A percentile compares a stretch with the other conserved stretches of the same genome.
These are phyloP conservation scores for Pyrenophora seminiperda DNA, from an alignment of 2,329 filamentous ascomycete species.

Conservation along the genomic window DNA sequence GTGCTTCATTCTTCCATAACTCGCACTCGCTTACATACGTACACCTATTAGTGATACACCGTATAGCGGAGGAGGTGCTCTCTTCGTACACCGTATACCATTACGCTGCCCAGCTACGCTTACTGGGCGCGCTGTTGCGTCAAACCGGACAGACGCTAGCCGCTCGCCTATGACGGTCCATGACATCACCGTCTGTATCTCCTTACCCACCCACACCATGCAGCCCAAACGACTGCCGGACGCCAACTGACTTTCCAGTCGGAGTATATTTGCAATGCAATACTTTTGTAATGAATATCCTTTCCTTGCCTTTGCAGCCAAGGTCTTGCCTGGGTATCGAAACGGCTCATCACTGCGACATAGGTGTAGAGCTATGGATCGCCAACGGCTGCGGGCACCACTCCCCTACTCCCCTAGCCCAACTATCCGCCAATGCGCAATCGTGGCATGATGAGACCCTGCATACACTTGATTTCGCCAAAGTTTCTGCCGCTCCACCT, in stretches of 20 bases:
- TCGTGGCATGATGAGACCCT: constrained; percentile 31
- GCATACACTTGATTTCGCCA: constrained; percentile 29
- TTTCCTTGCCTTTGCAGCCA: constrained; percentile 17
- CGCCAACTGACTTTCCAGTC: constrained; percentile 24
- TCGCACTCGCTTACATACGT: too few species aligned
- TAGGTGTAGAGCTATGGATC: constrained; percentile 29
- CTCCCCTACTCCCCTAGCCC: constrained; percentile 20
- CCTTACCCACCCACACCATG: constrained; percentile 6
- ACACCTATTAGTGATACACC: too few species aligned
- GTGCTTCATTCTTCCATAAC: neutral
- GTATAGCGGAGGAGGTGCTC: neutral
- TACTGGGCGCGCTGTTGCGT: constrained; percentile 3
- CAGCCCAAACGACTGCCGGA: constrained; percentile 15
- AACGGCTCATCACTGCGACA: constrained; percentile 21
- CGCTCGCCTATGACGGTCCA: constrained; percentile 19
- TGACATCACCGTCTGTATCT: constrained; percentile 31
- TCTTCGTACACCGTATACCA: neutral
- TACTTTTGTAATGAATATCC: constrained; percentile 16
- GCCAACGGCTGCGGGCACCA: constrained; percentile 26
- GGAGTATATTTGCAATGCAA: constrained; percentile 27
- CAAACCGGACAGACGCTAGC: constrained; percentile 11
- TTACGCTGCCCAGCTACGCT: neutral
- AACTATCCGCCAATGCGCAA: constrained; percentile 23
- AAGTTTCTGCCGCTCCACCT: constrained; percentile 30
- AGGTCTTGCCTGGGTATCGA: constrained; percentile 18